Percentiles rank a stretch among this genome's conserved stretches.
Conservation (phyloP, 2,329 filamentous ascomycete species). For the Stagonosporopsis chrysanthemi region DNA sequence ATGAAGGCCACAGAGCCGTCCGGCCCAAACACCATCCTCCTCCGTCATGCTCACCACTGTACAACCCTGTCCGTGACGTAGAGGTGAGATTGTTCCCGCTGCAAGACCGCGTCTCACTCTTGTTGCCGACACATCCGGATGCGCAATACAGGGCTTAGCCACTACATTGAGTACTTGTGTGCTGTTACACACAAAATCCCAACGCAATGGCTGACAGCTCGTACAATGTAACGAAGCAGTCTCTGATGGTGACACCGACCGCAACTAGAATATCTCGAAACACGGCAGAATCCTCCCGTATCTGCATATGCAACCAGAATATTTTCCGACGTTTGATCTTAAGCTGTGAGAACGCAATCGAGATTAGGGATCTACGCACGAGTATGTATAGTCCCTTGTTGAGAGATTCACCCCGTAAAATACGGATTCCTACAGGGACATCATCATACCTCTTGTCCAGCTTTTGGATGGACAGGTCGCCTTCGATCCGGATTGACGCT, state of each 20-base stretch:
- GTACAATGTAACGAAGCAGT: slow-evolving; percentile 3
- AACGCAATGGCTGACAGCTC: slow-evolving; percentile 12
- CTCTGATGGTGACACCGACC: slow-evolving; percentile 10
- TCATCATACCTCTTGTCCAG: neutral
- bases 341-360: neutral
- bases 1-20: slow-evolving; percentile 10
- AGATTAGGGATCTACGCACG: slow-evolving; percentile 13
- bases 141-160: slow-evolving; percentile 7
- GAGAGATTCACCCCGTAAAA: slow-evolving; percentile 2
- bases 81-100: neutral
- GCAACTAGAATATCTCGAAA: slow-evolving; percentile 24
- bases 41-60: neutral
- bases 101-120: slow-evolving; percentile 4
- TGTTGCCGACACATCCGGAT: neutral
- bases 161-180: neutral
- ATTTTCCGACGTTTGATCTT: slow-evolving; percentile 13
- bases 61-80: slow-evolving; percentile 2
- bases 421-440: neutral
- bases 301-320: slow-evolving; percentile 15
- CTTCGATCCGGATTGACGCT: neutral
- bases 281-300: slow-evolving; percentile 5
- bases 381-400: slow-evolving; percentile 10
- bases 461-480: neutral
- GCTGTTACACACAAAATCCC: neutral
- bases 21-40: slow-evolving; percentile 7